Base-by-base conservation (phyloP, 2,329 filamentous ascomycete genomes). In the Colletotrichum incanum region DNA sequence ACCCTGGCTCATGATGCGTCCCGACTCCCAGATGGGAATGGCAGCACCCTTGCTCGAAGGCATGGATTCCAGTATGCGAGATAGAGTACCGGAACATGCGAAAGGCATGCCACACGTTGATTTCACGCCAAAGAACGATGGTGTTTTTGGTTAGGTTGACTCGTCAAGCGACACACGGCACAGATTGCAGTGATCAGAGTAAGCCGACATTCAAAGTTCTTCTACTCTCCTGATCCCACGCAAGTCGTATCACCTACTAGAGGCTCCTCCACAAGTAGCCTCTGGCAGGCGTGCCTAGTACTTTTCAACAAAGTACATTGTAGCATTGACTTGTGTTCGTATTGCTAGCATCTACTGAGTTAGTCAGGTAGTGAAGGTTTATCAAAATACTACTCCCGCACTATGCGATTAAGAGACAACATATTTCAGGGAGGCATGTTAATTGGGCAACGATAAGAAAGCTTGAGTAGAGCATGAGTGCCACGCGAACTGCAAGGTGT, bases 91-190 rank as follows among this genome's bases (percentile, higher is more conserved):
- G 3, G 23, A 45, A 1, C 26, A 65, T 6, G 52, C 23, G 12
- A 52, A 45, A 26, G 18, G 11, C 9, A 69, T 69, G 67, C 67
- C 67, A 2, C 60, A 65, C 14, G 67, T 69, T 9, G 67, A 69
- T 12, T 69, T 69, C 9, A 43, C 5, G 14, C 67, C 67, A 0
- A 65, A 69, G 12, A 69, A 65, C 2, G 67, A 69, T 14, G 67
- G 67, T 3, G 52, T 69, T 1, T 69, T 69, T 52, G 67, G 56
- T 1, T 67, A 47, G 28, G 20, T n/a, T 54, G 23, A 18, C 12
- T 28, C 7, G 47, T n/a, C 43, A 20, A n/a, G 8, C 6, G 18
- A 43, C 16, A 5, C 16, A 43, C 20, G 16, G 18, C 12, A 20
- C 3, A 8, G 12, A 26, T 47, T 47, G 8, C 12, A 45, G 20